Evolutionary conservation across 2,329 filamentous ascomycete genomes (phyloP), one percentile per base, ranked within the genome.

Genomic region (Nannizzia gypsea): DNA sequence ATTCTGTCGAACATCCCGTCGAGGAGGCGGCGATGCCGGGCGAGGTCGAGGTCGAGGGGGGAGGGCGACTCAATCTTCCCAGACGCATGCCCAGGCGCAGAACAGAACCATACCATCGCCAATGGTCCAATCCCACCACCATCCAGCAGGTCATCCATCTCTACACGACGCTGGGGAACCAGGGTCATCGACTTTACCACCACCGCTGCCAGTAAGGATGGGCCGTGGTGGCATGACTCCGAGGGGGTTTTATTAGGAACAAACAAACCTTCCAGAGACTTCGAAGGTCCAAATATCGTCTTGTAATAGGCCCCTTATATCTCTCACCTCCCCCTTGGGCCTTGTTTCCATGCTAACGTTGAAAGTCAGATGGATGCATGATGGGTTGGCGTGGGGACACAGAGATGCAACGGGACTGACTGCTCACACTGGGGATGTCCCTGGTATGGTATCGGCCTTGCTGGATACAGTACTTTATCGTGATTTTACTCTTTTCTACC

Each of bases 1-100:
- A 8, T 65, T 60, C 40, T 65, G 63, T 57, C 61, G 60, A 44
- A 58, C 59, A 6, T 46, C 57, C n/a, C 55, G 56, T 44, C 58
- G 38, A 15, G 40, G 26, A 42, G 50, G 57, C 5, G 24, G 50
- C 3, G 31, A 31, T 31, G 50, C 50, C n/a, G 31, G 26, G 17
- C 26, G 26, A 15, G 31, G 50, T 4, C 6, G 31, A 13, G 50
- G n/a, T n/a, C n/a, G 50, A 20, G 9, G 24, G 4, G 31, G 26
- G 13, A 15, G 50, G 28, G 24, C n/a, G 34, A 13, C 24, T 55
- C 22, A 3, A 20, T 15, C n/a, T 6, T 24, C 20, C 20, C 42
- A 20, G 9, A 17, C 42, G 22, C 42, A 24, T 11, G 31, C 31
- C 31, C 31, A 36, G 31, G 9, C 31, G 13, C 31, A 13, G 1